These are phyloP conservation scores for Vitis cinerea DNA, from an alignment of 164 flowering plant genomes.

Conservation along the genomic window DNA sequence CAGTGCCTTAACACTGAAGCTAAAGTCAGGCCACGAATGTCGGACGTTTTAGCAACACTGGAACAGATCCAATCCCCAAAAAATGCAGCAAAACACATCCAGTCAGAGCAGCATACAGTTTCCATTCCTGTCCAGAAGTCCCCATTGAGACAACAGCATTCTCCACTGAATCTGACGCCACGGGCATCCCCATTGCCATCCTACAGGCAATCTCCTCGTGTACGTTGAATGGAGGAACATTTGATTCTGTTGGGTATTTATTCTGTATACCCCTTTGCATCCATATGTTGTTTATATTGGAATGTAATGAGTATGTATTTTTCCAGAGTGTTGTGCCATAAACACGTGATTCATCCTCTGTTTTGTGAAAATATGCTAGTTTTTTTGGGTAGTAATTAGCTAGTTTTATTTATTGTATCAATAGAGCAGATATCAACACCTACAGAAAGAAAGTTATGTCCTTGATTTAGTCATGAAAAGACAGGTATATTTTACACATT, in stretches of 20 bases:
- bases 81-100: slow-evolving; percentile 28
- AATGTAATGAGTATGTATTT: slow-evolving; percentile 2
- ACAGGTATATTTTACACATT: too few species aligned
- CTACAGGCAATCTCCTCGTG: slow-evolving; percentile 22
- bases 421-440: too few species aligned
- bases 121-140: slow-evolving; percentile 23
- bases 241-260: not conserved
- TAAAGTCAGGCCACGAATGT: slow-evolving; percentile 62
- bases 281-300: slow-evolving; percentile 1
- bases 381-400: not conserved
- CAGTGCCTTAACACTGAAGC: slow-evolving; percentile 62
- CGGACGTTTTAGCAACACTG: slow-evolving; percentile 56
- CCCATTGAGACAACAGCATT: slow-evolving; percentile 31
- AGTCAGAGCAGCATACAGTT: slow-evolving; percentile 18
- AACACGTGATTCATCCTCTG: not conserved
- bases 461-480: too few species aligned
- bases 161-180: slow-evolving; percentile 35
- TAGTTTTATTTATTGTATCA: not conserved
- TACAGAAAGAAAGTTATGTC: too few species aligned
- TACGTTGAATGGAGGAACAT: slow-evolving; percentile 8
- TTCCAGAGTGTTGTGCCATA: slow-evolving; percentile 2
- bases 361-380: not conserved
- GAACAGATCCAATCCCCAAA: slow-evolving; percentile 59
- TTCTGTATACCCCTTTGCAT: slow-evolving; percentile 4
- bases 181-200: slow-evolving; percentile 28